Evolutionary conservation across 2,329 filamentous ascomycete genomes (phyloP), one percentile per base, ranked within the genome.

Genomic region (Aurifilum marmelostoma): DNA sequence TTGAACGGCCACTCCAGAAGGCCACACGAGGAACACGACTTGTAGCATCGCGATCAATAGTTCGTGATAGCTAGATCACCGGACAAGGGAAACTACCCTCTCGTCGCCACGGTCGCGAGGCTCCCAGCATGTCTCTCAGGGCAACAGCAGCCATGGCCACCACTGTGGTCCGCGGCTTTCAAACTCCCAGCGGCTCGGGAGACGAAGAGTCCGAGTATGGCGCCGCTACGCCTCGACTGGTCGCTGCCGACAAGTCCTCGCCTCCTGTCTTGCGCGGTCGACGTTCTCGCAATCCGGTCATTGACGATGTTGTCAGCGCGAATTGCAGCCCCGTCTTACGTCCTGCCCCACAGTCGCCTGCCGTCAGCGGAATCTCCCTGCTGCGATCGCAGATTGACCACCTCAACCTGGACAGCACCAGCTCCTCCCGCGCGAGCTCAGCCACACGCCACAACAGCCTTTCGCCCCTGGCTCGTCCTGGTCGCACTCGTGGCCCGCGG

Each of bases 321-420:
- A 83, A 92, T 78, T 89, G 88, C 79, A 90, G 88, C 77, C 89
- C 89, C 9, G 77, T 83, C 65, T 77, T 91, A 71, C 77, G 76
- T 62, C 85, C 87, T 62, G 75, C 79, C 34, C 78, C 82, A 21
- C 65, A 67, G 65, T 88, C 87, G 24, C 86, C 87, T 14, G 84
- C 82, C 63, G 75, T 89, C 39, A 90, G 91, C 70, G 94, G 93
- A 62, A 94, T 97, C 74, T 92, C 92, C 75, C 92, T 91, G 74
- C 83, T 97, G 75, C 93, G 93, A 77, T 84, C 91, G 77, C 91
- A 96, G 76, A 85, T 97, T 69, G 94, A 97, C 71, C 88, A 90
- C 2, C 82, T 97, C 66, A 92, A 87, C 75, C 83, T 97, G 18
- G 87, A 89, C 71, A 79, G 77, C 52, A 75, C 78, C 32, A 73